Evolutionary conservation across 768 basidiomycete species (phyloP), one percentile per base, ranked within the genome.

Genomic region (Rhodotorula toruloides): DNA sequence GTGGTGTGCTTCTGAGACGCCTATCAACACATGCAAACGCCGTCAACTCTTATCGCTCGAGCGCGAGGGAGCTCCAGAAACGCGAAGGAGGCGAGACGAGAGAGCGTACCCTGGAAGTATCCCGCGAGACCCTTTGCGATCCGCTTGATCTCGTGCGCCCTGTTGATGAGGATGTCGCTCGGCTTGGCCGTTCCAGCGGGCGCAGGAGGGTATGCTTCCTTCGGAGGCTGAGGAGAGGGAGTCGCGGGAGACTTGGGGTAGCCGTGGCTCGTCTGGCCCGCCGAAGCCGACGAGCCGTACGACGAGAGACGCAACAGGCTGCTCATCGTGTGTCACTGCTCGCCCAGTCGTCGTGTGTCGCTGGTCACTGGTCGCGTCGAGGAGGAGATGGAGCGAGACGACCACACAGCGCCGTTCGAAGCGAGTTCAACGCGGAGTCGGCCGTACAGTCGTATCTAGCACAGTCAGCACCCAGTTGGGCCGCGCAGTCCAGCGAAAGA

Each of bases 241-340:
- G 32, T 11, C 11, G 36, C 39, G 16, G 67, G 67, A 17, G 44
- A 56, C 22, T 58, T 57, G 31, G 58, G 65, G 47, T 68, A 37
- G 58, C 61, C 63, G 55, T 60, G 65, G 39, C 44, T 39, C 42
- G 58, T 63, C n/a, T n/a, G n/a, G n/a, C n/a, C n/a, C n/a, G n/a
- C n/a, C 34, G 36, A 25, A 0, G 47, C 10, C 27, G 48, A 2
- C 11, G 16, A 16, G 49, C 42, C 37, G 54, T 72, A 67, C 16
- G 50, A 50, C n/a, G 48, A 31, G 43, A 68, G 57, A 2, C 60
- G 42, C 44, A 50, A 31, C 31, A 65, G 46, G 29, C 13, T 5
- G 48, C 48, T 2, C 2, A 8, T 27, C 2, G 31, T 5, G 11
- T n/a, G n/a, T n/a, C n/a, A n/a, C n/a, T n/a, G n/a, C n/a, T n/a